Conservation (phyloP, 768 basidiomycete genomes). For the Rhodosporidiobolus sp. region DNA sequence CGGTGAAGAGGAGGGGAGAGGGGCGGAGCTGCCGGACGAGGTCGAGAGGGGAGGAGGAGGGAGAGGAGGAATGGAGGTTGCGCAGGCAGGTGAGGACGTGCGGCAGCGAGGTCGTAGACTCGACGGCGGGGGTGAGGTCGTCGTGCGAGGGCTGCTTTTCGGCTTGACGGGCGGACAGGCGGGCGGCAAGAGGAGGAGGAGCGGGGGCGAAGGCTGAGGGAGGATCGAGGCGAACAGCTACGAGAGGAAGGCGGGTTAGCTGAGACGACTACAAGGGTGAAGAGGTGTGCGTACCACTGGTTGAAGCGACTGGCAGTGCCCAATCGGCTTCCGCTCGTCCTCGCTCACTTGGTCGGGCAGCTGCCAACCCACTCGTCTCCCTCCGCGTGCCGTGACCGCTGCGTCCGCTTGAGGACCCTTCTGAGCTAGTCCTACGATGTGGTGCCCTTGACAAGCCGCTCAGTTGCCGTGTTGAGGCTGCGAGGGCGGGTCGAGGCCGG, state of each 20-base stretch:
- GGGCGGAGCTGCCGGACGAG: not conserved
- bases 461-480: not conserved
- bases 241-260: not conserved
- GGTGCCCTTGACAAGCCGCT: not conserved
- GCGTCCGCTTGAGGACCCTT: no score
- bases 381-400: no score
- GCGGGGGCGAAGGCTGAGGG: not conserved
- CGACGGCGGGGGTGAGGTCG: not conserved
- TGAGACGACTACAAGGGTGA: no score
- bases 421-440: no score
- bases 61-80: not conserved
- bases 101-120: not conserved
- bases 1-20: rapidly evolving
- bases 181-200: not conserved
- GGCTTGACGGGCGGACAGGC: not conserved
- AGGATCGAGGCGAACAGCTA: conserved; percentile 26
- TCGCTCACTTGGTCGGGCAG: not conserved
- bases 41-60: not conserved
- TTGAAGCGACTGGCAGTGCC: conserved; percentile 8
- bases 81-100: not conserved
- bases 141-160: not conserved
- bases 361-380: not conserved
- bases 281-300: conserved; percentile 9
- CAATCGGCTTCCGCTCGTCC: no score
- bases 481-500: no score